Conservation (phyloP, 139 green algal species). For the Limnomonas spitsbergensis region DNA sequence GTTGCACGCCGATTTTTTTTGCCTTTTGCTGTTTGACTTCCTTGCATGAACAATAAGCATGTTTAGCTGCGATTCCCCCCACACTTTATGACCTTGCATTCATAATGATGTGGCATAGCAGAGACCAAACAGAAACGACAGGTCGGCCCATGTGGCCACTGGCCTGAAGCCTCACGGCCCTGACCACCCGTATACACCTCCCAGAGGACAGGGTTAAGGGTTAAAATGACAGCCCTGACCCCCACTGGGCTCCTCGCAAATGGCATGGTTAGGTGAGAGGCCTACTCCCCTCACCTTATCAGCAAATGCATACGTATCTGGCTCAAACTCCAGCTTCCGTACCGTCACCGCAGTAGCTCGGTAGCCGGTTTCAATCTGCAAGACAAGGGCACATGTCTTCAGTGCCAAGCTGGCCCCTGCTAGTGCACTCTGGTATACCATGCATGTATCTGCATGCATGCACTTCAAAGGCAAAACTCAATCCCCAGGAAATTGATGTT, state of each 20-base stretch:
- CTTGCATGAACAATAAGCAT: not conserved
- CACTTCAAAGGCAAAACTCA: not conserved
- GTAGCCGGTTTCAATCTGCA: slow-evolving; percentile 74
- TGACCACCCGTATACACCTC: too few species aligned
- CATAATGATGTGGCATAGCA: not conserved
- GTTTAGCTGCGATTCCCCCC: not conserved
- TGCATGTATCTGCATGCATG: not conserved
- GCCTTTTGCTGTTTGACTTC: too few species aligned
- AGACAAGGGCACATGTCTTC: not conserved
- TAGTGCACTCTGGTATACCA: not conserved
- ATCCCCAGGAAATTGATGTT: not conserved
- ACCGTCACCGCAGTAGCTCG: slow-evolving; percentile 87
- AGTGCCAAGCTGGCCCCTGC: too few species aligned
- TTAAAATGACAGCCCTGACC: too few species aligned
- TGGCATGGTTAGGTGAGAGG: too few species aligned
- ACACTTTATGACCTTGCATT: not conserved
- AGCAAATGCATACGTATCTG: slow-evolving; percentile 89
- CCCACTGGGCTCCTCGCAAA: too few species aligned
- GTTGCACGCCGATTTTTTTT: too few species aligned
- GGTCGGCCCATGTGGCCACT: too few species aligned
- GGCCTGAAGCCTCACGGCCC: too few species aligned
- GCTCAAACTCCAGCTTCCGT: slow-evolving; percentile 93
- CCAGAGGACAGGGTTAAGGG: too few species aligned
- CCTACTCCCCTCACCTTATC: slow-evolving; percentile 70
- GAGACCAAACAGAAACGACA: too few species aligned